Percentiles rank a stretch among this genome's conserved stretches.
Evolutionary conservation across 805 yeast genomes (phyloP).

Genomic region (Vanderwaltozyma tropicalis): DNA sequence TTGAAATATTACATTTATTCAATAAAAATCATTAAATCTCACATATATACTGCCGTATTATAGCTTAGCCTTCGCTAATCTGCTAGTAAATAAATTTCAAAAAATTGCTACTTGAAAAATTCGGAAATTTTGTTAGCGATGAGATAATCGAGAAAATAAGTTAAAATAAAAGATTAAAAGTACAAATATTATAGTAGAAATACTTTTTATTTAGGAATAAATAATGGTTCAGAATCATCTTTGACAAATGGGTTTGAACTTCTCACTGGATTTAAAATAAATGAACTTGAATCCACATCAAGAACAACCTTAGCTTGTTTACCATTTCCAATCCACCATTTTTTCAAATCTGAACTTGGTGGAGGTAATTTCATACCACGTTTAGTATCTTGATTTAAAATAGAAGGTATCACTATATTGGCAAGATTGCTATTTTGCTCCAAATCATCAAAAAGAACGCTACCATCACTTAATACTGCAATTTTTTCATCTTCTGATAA

Average conservation of each 20-base stretch:
- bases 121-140: no score
- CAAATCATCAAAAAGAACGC: slow-evolving; percentile 22
- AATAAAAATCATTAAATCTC: no score
- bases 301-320: slow-evolving; percentile 58
- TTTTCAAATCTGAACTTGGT: slow-evolving; percentile 69
- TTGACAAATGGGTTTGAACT: slow-evolving; percentile 65
- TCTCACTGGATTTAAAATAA: slow-evolving; percentile 56
- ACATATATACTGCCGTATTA: no score
- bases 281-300: slow-evolving; percentile 28
- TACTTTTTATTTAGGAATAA: slow-evolving; percentile 7
- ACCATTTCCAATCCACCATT: slow-evolving; percentile 91
- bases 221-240: slow-evolving; percentile 36
- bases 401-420: neutral
- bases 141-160: no score
- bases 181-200: neutral
- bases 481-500: slow-evolving; percentile 34
- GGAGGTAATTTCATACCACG: slow-evolving; percentile 50
- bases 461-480: slow-evolving; percentile 27
- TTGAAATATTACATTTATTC: no score
- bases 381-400: slow-evolving; percentile 7
- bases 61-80: no score
- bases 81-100: no score
- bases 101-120: no score
- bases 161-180: neutral
- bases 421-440: slow-evolving; percentile 17